Evolutionary conservation across 352 stramenopile species (phyloP).

Genomic region (Globisporangium megalacanthum): DNA sequence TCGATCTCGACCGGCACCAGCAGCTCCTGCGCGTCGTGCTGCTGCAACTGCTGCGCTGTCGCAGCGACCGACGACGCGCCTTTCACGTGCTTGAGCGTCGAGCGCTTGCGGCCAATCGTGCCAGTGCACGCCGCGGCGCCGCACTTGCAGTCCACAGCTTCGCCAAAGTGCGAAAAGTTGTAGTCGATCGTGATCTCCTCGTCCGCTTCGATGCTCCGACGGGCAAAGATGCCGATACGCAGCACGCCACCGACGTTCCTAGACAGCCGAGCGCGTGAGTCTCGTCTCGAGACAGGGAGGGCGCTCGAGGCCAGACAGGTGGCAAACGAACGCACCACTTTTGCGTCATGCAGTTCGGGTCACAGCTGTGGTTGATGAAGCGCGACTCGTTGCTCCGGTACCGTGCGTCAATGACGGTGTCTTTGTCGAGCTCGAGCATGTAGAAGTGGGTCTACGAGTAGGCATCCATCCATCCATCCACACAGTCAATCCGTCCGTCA

Average conservation of each 20-base stretch:
- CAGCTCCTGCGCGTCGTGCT: conserved; percentile 14
- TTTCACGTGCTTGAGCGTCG: conserved; percentile 26
- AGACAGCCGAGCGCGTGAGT: not conserved
- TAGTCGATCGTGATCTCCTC: conserved; percentile 87
- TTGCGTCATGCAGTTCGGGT: conserved; percentile 92
- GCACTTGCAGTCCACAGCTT: conserved; percentile 72
- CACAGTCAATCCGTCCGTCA: not conserved
- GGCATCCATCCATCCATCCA: not conserved
- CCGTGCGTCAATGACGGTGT: conserved; percentile 81
- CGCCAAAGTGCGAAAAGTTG: conserved; percentile 82
- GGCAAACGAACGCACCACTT: conserved; percentile 64
- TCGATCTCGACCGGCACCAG: conserved; percentile 49
- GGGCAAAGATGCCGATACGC: conserved; percentile 77
- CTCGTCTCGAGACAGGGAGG: not conserved
- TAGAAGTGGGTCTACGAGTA: conserved; percentile 64
- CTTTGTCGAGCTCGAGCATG: conserved; percentile 85
- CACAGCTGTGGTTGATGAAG: conserved; percentile 96
- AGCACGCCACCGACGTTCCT: conserved; percentile 70
- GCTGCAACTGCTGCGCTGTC: conserved; percentile 9
- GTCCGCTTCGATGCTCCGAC: conserved; percentile 38
- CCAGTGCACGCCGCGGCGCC: conserved; percentile 64
- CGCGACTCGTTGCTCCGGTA: conserved; percentile 90
- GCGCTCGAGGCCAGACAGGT: too few species aligned
- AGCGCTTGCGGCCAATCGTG: conserved; percentile 71
- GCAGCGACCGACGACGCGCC: not conserved